Evolutionary conservation across 805 yeast species (phyloP).

Genomic region (Scheffersomyces ergatensis): DNA sequence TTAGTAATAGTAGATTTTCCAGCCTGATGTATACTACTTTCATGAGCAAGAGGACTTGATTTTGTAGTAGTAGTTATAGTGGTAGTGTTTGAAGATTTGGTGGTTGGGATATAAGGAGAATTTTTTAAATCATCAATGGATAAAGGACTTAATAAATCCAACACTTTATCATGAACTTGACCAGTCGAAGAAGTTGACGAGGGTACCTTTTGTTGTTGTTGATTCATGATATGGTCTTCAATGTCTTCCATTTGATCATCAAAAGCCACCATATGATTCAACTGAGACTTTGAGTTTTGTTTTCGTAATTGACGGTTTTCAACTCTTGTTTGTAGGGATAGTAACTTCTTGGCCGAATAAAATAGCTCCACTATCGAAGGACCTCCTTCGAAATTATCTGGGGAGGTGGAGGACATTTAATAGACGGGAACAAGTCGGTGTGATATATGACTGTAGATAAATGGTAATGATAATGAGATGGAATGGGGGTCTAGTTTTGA

Average conservation of each 20-base stretch:
- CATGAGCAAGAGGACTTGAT: not conserved
- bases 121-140: slow-evolving; percentile 35
- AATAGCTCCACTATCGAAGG: slow-evolving; percentile 43
- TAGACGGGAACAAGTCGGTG: no score
- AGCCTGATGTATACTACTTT: not conserved
- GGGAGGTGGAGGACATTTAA: not conserved
- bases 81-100: not conserved
- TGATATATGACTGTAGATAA: no score
- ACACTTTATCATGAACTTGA: slow-evolving; percentile 19
- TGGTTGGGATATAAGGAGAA: slow-evolving; percentile 7
- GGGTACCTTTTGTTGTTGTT: no score
- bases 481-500: no score
- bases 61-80: slow-evolving; percentile 1
- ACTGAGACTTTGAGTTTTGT: slow-evolving; percentile 26
- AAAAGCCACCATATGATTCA: slow-evolving; percentile 5
- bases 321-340: slow-evolving; percentile 37
- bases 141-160: slow-evolving; percentile 40
- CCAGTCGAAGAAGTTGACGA: slow-evolving; percentile 1
- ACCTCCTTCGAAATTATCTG: not conserved
- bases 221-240: not conserved
- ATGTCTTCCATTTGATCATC: not conserved
- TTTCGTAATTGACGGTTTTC: slow-evolving; percentile 38
- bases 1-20: not conserved
- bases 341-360: slow-evolving; percentile 37
- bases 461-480: no score